Conservation (phyloP, 208 protist genomes). For the Leishmania tropica region DNA sequence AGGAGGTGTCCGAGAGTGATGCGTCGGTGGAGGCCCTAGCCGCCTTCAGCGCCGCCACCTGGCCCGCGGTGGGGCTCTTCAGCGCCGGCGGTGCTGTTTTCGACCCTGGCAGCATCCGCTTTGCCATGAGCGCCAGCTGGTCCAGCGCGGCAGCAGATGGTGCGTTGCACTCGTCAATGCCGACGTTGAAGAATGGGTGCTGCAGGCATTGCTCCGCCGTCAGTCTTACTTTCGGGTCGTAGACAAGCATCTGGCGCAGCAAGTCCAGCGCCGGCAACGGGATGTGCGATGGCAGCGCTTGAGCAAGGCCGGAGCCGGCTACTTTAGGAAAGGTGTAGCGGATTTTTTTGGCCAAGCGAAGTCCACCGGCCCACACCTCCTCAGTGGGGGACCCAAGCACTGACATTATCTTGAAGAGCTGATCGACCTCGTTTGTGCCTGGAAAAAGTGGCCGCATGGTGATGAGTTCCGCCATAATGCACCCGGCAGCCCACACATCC, state of each 20-base stretch:
- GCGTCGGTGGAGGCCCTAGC: slow-evolving; percentile 12
- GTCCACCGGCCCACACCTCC: slow-evolving; percentile 69
- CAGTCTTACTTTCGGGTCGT: slow-evolving; percentile 94
- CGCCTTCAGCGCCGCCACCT: slow-evolving; percentile 6
- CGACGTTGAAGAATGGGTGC: slow-evolving; percentile 92
- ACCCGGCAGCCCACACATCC: slow-evolving; percentile 96
- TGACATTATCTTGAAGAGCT: slow-evolving; percentile 82
- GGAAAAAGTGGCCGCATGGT: slow-evolving; percentile 97
- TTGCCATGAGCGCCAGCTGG: slow-evolving; percentile 53
- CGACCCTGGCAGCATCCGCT: slow-evolving; percentile 42
- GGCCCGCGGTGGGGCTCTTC: not conserved
- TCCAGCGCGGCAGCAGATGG: slow-evolving; percentile 43
- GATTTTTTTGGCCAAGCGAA: slow-evolving; percentile 78
- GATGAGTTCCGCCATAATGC: slow-evolving; percentile 98
- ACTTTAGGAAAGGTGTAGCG: slow-evolving; percentile 78
- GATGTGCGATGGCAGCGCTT: slow-evolving; percentile 71
- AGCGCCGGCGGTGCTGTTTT: slow-evolving; percentile 61
- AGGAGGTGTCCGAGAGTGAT: slow-evolving; percentile 23
- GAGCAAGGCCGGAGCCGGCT: slow-evolving; percentile 60
- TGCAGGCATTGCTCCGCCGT: slow-evolving; percentile 94
- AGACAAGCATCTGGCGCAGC: slow-evolving; percentile 92
- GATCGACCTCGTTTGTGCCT: slow-evolving; percentile 84
- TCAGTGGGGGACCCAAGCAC: slow-evolving; percentile 84
- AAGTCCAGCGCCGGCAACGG: slow-evolving; percentile 93
- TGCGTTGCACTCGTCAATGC: slow-evolving; percentile 57